A percentile compares a stretch with the other conserved stretches of the same genome.
phyloP scores from a whole-genome alignment of 495 filamentous ascomycete species.

The Chaetomium fimeti region DNA sequence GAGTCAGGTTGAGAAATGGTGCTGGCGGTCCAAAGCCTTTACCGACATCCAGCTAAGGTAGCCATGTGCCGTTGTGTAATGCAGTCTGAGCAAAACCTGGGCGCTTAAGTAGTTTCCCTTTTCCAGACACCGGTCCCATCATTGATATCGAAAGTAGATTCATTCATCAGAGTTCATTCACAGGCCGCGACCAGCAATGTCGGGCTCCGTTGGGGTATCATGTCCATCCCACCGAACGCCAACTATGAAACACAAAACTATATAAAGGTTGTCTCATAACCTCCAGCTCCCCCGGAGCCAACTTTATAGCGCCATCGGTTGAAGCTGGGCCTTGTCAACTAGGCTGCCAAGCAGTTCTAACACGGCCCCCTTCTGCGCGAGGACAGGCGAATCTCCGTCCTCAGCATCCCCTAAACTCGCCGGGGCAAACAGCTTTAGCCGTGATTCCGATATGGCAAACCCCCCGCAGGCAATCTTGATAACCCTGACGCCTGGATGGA shows the following conservation, averaged over 20 bases:
- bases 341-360: constrained; percentile 11
- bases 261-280: not conserved
- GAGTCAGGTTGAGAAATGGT: too few relatives aligned
- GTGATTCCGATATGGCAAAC: constrained; percentile 45
- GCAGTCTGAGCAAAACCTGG: too few relatives aligned
- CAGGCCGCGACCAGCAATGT: not conserved
- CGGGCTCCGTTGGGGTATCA: constrained; percentile 1
- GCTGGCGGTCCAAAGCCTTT: too few relatives aligned
- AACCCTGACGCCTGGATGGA: constrained; percentile 47
- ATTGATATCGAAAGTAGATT: too few relatives aligned
- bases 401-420: not conserved
- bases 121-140: too few relatives aligned
- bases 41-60: too few relatives aligned
- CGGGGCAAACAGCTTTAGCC: constrained; percentile 45
- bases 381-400: not conserved
- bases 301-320: not conserved
- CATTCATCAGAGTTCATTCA: too few relatives aligned
- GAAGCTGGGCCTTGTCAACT: constrained; percentile 10
- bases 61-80: too few relatives aligned
- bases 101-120: too few relatives aligned
- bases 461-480: constrained; percentile 46
- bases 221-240: not conserved
- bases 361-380: constrained; percentile 7
- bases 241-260: not conserved
- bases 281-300: not conserved